Percentiles rank a stretch among this genome's conserved stretches.
These are phyloP conservation scores for Nadsonia commutata DNA, from an alignment of 1,139 yeast species.

Conservation along the genomic window DNA sequence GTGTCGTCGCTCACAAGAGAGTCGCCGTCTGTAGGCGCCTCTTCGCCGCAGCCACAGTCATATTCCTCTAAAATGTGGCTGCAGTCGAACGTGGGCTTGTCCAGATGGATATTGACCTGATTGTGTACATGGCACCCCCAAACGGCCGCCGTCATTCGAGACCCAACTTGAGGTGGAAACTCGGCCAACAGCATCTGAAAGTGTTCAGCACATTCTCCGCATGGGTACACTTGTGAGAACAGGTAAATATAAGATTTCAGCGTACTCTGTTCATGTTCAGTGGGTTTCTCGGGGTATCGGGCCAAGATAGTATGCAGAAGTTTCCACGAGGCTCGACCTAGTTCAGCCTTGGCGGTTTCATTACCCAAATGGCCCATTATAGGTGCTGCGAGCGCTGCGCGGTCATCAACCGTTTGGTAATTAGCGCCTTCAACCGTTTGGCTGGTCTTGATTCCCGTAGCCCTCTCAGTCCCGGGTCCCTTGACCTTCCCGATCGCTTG, in stretches of 20 bases:
- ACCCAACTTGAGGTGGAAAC: slow-evolving; percentile 73
- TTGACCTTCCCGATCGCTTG: no score
- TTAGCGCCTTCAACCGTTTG: no score
- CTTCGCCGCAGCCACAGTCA: slow-evolving; percentile 90
- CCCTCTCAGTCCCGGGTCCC: no score
- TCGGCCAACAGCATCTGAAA: slow-evolving; percentile 52
- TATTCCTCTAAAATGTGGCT: slow-evolving; percentile 72
- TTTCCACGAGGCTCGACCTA: slow-evolving; percentile 88
- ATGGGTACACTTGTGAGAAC: slow-evolving; percentile 26
- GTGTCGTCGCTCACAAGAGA: no score
- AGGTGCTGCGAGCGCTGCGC: background rate
- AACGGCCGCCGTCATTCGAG: slow-evolving; percentile 68
- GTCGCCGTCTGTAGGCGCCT: slow-evolving; percentile 31
- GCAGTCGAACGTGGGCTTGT: slow-evolving; percentile 69
- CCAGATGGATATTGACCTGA: slow-evolving; percentile 57
- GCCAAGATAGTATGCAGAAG: slow-evolving; percentile 82
- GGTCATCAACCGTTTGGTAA: no score
- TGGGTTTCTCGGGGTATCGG: slow-evolving; percentile 76
- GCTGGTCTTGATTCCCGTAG: no score
- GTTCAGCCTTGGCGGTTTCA: slow-evolving; percentile 31
- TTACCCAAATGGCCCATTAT: background rate
- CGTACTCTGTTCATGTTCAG: slow-evolving; percentile 45
- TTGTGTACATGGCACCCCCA: slow-evolving; percentile 98
- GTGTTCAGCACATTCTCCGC: slow-evolving; percentile 82
- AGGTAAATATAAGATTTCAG: slow-evolving; percentile 33